These are phyloP conservation scores for Penicillium italicum DNA, from an alignment of 2,329 filamentous ascomycete species.

Conservation along the genomic window DNA sequence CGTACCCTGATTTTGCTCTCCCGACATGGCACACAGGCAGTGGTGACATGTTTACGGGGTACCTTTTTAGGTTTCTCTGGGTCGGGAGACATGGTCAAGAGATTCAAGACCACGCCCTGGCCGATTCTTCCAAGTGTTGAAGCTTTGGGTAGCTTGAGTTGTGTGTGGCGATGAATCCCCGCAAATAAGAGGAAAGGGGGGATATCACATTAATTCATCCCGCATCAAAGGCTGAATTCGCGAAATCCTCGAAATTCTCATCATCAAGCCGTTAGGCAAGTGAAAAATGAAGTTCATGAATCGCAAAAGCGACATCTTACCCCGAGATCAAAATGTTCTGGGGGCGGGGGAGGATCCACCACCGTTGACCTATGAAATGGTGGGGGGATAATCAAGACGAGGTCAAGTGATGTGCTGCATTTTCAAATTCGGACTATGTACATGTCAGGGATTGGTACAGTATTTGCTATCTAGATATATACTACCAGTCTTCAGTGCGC, in stretches of 20 bases:
- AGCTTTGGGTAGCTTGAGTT: neutral
- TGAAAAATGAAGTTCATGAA: neutral
- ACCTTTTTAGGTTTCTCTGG: slow-evolving; percentile 30
- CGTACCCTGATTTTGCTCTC: slow-evolving; percentile 46
- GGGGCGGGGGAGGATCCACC: slow-evolving; percentile 19
- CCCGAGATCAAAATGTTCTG: slow-evolving; percentile 8
- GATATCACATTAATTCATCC: slow-evolving; percentile 10
- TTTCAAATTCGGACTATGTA: neutral
- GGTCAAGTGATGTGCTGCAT: slow-evolving; percentile 3
- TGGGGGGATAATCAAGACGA: slow-evolving; percentile 14
- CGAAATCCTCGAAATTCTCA: neutral
- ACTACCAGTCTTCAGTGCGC: slow-evolving; percentile 34
- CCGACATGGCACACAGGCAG: slow-evolving; percentile 45
- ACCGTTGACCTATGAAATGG: slow-evolving; percentile 19
- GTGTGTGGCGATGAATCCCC: slow-evolving; percentile 1
- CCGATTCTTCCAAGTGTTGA: neutral
- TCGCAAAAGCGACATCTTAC: neutral
- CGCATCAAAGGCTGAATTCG: neutral
- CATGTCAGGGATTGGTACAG: neutral
- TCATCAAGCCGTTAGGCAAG: neutral
- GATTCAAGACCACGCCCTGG: neutral
- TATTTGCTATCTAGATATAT: neutral
- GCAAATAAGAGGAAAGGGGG: neutral
- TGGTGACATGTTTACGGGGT: slow-evolving; percentile 44
- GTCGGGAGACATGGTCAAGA: slow-evolving; percentile 24